A percentile compares a stretch with the other conserved stretches of the same genome.
phyloP scores from a whole-genome alignment of 1,284 basidiomycete genomes.

The Dichomitus squalens region DNA sequence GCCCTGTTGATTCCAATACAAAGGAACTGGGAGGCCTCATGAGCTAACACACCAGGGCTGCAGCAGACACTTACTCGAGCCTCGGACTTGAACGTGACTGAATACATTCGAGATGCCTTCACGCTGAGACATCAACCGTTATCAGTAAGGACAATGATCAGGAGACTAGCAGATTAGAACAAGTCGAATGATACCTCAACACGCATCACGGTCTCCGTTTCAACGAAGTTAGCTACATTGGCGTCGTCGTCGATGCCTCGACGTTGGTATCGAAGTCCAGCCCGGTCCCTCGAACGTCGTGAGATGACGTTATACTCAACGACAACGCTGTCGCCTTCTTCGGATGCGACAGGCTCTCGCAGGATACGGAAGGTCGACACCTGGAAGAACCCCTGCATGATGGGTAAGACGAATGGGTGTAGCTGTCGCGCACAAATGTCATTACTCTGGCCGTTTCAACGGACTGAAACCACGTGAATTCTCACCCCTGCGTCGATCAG shows the following conservation, averaged over 20 bases:
- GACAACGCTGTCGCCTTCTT: slow-evolving; percentile 43
- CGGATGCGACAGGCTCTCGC: slow-evolving; percentile 47
- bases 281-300: slow-evolving; percentile 87
- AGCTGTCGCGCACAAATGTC: slow-evolving; percentile 43
- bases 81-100: slow-evolving; percentile 87
- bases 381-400: slow-evolving; percentile 91
- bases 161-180: not conserved
- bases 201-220: slow-evolving; percentile 88
- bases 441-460: not conserved
- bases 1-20: slow-evolving; percentile 88
- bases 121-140: slow-evolving; percentile 47
- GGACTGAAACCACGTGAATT: not conserved
- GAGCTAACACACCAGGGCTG: slow-evolving; percentile 5
- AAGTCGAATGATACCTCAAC: slow-evolving; percentile 58
- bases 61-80: slow-evolving; percentile 66
- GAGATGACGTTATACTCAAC: slow-evolving; percentile 79
- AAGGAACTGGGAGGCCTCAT: slow-evolving; percentile 60
- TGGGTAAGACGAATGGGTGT: slow-evolving; percentile 81
- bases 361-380: slow-evolving; percentile 68
- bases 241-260: slow-evolving; percentile 90
- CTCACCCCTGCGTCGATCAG: slow-evolving; percentile 76
- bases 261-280: slow-evolving; percentile 94
- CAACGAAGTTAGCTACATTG: slow-evolving; percentile 88
- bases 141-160: not conserved
- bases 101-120: slow-evolving; percentile 78